Base-by-base conservation (phyloP, 1,284 basidiomycete genomes). In the Tilletia indica region DNA sequence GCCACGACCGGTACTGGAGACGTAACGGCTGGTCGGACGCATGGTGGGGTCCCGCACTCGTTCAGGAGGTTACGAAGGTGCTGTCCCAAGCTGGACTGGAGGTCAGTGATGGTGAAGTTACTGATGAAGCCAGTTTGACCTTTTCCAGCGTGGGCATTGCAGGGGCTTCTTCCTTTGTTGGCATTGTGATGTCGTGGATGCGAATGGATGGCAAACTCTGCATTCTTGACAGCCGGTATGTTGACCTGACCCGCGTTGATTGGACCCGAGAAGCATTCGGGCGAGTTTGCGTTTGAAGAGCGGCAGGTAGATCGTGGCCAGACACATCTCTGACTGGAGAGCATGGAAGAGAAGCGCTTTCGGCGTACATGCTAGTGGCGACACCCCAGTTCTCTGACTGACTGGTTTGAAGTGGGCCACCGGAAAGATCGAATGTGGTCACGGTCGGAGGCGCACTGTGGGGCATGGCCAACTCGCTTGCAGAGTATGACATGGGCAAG, bases 401-500 rank as follows among this genome's bases (percentile, higher is more conserved):
- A 38, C 61, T 64, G 8, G 38, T 19, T 34, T 64, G 61, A 14
- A 64, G 34, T 6, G 61, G 61, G 34, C 61, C 61, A 16, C 69
- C 73, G 64, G 74, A 73, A 0, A 70, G 75, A 54, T 80, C 78
- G 48, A 80, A 80, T 19, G 72, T 71, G 14, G 77, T 72, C 2
- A 72, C 73, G 39, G 74, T 76, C 12, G 78, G 77, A 4, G 78
- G 78, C 48, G 78, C 78, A 69, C 78, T 80, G 38, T 71, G 71
- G 39, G 61, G 61, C 61, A 64, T 64, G 12, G 61, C 61, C 34
- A 64, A 38, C 38, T 64, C 38, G 19, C 34, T n/a, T 19, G 61
- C 61, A n/a, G 61, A 64, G 14, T 39, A 21, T 6, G 61, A 64
- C 31, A 38, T 19, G 36, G 61, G 36, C 16, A 64, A n/a, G n/a